These are phyloP conservation scores for Auriscalpium microsporum DNA, from an alignment of 768 basidiomycete genomes.

Conservation along the genomic window DNA sequence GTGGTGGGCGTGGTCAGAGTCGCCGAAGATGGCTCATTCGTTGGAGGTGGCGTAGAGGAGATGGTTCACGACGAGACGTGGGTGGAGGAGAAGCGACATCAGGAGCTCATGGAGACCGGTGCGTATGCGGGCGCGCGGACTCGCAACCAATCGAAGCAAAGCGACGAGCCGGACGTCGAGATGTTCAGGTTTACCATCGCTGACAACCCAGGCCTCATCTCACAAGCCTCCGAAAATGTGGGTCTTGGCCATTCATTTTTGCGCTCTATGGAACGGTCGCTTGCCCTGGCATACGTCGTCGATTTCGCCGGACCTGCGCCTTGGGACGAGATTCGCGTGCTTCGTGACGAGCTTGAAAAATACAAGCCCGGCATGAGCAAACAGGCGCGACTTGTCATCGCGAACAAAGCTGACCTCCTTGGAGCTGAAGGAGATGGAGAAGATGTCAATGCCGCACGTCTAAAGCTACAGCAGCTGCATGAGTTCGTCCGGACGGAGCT, in stretches of 20 bases:
- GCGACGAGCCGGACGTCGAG: constrained; percentile 32
- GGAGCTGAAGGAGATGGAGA: constrained; percentile 35
- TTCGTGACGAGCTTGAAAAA: constrained; percentile 78
- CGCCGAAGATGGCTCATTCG: constrained; percentile 67
- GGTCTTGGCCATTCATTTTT: constrained; percentile 93
- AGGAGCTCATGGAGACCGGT: constrained; percentile 40
- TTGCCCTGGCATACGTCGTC: constrained; percentile 86
- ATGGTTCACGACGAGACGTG: constrained; percentile 60
- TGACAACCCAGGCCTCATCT: constrained; percentile 93
- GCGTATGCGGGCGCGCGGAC: constrained; percentile 43
- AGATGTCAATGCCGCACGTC: constrained; percentile 41
- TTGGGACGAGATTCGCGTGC: constrained; percentile 64
- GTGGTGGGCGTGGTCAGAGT: constrained; percentile 87
- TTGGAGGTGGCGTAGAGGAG: constrained; percentile 44
- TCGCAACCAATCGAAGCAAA: constrained; percentile 33
- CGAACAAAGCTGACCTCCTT: constrained; percentile 92
- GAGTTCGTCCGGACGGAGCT: constrained; percentile 45
- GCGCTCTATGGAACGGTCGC: constrained; percentile 85
- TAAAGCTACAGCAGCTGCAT: constrained; percentile 49
- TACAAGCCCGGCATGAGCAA: constrained; percentile 72
- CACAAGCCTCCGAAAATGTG: constrained; percentile 76
- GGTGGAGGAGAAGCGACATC: constrained; percentile 41
- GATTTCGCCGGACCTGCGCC: constrained; percentile 72
- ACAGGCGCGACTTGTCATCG: constrained; percentile 74
- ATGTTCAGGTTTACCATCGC: constrained; percentile 88